Evolutionary conservation across 2,329 filamentous ascomycete species (phyloP), one percentile per base, ranked within the genome.

Genomic region (Ophiostoma novo-ulmi): DNA sequence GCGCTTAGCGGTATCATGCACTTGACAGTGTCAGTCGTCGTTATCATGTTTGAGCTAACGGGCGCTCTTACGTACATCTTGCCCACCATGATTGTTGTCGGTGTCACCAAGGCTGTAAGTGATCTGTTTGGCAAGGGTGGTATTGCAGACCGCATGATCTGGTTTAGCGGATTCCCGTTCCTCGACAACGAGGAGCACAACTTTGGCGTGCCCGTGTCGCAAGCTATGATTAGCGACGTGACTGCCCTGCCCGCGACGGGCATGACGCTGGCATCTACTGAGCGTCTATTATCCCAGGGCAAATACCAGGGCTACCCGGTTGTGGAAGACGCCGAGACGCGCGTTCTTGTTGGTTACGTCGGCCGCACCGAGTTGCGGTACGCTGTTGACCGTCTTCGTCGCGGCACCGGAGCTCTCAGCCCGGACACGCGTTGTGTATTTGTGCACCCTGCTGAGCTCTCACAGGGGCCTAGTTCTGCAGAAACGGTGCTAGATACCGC

Each of bases 31-130:
- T 96, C 94, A 0, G 93, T 99, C 11, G 94, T 97, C 1, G 95
- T 99, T 76, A 99, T 99, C 79, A 98, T 99, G 95, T 98, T 98
- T 77, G 95, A 99, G 80, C 85, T 99, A 67, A 99, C 95, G 0
- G 95, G 95, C n/a, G 95, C 95, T 7, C 82, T 98, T 72, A 97
- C 94, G 1, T 99, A 99, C 77, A 98, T 99, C 74, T 82, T 99
- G 38, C 95, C 95, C 0, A 98, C 94, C 17, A 99, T 99, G 95
- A 97, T 99, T 75, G 95, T 98, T 0, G 95, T 98, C 2, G 95
- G 95, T 67, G 91, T 97, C 41, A 98, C 94, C 55, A 99, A 99
- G 82, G 92, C 92, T 17, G 92, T 99, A 66, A 89, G 91, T 73
- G 93, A 97, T 75, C 85, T 93, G 14, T 95, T 97, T 77, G 93